Base-by-base conservation (phyloP, 164 flowering plant genomes). In the Cinnamomum micranthum region DNA sequence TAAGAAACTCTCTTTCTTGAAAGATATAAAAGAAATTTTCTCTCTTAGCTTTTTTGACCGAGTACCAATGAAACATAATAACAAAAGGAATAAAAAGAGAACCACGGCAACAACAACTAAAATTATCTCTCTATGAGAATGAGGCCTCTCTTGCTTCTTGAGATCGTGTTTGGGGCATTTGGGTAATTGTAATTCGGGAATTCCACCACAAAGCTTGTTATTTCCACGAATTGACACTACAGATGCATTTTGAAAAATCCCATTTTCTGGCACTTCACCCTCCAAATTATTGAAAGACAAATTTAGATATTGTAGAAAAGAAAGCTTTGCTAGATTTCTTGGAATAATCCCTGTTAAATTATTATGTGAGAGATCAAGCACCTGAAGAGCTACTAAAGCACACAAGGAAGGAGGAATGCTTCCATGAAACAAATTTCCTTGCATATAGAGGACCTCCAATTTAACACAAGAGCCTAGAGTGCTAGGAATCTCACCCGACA, bases 221-320 rank as follows among this genome's bases (percentile, higher is more conserved):
- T 86, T 86, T 76, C 83, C 84, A 0, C 15, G 4, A 0, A 85
- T 9, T 19, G 77, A 74, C 9, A 83, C 12, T 11, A 69, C 82
- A 62, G 75, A 82, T 20, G 59, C 24, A 81, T 83, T 82, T 22
- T 10, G 19, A 41, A 85, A 86, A 14, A 81, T 47, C 4, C 89
- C 87, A 22, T 68, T 35, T 2, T 25, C 73, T 55, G 89, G 85
- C 24, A 85, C 83, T 52, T 80, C 81, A 7, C 86, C 87, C 17
- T 83, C 84, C 6, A 86, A 27, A 25, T 77, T 51, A 63, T 86
- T 85, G 76, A 64, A 82, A 19, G 89, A 86, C 2, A 86, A 60
- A 71, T 85, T 79, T 17, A 84, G 31, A 15, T 41, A 24, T 19
- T 51, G 31, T 51, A 84, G 35, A 14, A 13, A 51, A 4, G 22